These are phyloP conservation scores for Podaxis rugospora DNA, from an alignment of 768 basidiomycete genomes.

Conservation along the genomic window DNA sequence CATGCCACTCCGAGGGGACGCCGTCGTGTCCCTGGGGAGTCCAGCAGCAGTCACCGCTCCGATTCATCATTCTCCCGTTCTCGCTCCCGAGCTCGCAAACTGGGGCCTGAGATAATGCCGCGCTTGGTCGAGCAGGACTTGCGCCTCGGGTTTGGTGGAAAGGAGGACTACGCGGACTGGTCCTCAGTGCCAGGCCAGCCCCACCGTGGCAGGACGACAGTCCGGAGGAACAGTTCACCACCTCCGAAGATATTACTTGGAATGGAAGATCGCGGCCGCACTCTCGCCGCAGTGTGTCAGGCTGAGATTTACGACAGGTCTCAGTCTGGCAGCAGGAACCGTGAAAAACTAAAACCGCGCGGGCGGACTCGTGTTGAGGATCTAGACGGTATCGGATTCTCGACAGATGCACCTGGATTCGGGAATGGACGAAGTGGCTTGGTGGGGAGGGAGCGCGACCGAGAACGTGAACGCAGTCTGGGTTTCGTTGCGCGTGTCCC, in stretches of 20 bases:
- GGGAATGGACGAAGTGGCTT: constrained; percentile 66
- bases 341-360: constrained; percentile 34
- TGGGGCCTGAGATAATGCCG: constrained; percentile 11
- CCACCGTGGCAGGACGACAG: constrained; percentile 43
- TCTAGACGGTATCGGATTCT: constrained; percentile 37
- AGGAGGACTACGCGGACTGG: constrained; percentile 28
- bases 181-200: constrained; percentile 32
- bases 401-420: constrained; percentile 53
- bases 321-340: constrained; percentile 18
- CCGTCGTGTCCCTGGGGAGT: constrained; percentile 34
- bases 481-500: constrained; percentile 4
- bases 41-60: constrained; percentile 26
- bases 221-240: constrained; percentile 57
- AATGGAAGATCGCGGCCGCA: constrained; percentile 24
- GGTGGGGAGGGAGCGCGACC: constrained; percentile 34
- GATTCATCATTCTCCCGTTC: constrained; percentile 33
- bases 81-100: constrained; percentile 34
- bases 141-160: not conserved
- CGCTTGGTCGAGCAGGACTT: not conserved
- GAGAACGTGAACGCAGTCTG: constrained; percentile 19
- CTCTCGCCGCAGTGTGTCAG: constrained; percentile 20
- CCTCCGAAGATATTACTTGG: constrained; percentile 41
- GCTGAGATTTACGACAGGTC: constrained; percentile 20
- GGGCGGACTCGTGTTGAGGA: constrained; percentile 56
- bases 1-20: constrained; percentile 52